phyloP scores from a whole-genome alignment of 2,329 filamentous ascomycete species.

The Xylariales sp. region DNA sequence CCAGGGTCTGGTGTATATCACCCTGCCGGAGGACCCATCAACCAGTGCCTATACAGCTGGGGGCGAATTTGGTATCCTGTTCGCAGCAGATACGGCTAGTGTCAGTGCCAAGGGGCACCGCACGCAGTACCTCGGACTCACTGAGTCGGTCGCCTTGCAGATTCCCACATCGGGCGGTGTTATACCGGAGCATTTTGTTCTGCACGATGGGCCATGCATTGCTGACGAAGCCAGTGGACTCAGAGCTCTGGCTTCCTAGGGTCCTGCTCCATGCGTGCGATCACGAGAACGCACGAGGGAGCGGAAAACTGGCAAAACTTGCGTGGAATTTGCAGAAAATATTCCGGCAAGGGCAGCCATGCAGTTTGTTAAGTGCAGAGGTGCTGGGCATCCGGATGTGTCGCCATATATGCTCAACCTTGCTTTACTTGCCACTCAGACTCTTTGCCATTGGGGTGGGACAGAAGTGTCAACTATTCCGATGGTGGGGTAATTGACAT shows the following conservation, averaged over 20 bases:
- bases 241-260: background rate
- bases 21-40: constrained; percentile 28
- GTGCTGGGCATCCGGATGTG: no score
- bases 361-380: no score
- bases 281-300: no score
- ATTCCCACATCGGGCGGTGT: constrained; percentile 29
- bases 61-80: constrained; percentile 33
- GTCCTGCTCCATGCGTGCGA: no score
- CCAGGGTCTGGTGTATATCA: constrained; percentile 35
- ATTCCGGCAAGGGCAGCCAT: no score
- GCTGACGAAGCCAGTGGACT: constrained; percentile 13
- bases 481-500: no score
- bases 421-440: no score
- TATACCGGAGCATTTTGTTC: constrained; percentile 31
- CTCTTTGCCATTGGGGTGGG: no score
- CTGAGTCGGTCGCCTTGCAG: constrained; percentile 30
- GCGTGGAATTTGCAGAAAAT: no score
- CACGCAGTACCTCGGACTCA: constrained; percentile 32
- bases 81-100: constrained; percentile 36
- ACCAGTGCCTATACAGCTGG: constrained; percentile 29
- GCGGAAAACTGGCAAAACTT: no score
- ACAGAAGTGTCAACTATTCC: no score
- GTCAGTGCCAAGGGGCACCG: constrained; percentile 34
- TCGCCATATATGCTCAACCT: no score
- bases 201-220: constrained; percentile 34